These are phyloP conservation scores for Stenocarpella maydis DNA, from an alignment of 2,329 filamentous ascomycete species.

Conservation along the genomic window DNA sequence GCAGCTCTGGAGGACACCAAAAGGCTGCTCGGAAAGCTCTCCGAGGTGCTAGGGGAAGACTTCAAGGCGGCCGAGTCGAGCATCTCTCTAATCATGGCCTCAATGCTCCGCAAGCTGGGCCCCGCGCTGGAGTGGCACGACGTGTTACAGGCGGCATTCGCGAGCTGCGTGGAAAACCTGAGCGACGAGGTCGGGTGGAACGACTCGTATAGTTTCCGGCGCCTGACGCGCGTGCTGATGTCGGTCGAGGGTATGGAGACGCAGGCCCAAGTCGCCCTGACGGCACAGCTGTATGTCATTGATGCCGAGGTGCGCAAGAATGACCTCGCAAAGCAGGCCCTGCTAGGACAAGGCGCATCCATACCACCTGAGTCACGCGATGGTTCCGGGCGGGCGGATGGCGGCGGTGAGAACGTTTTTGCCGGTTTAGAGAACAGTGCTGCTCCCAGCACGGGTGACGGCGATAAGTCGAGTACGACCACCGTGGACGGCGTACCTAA, in stretches of 20 bases:
- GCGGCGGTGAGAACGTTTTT: not conserved
- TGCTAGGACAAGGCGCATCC: not conserved
- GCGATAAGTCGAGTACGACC: not conserved
- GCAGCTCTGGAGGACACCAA: not conserved
- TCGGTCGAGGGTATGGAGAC: slow-evolving; percentile 35
- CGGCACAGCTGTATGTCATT: slow-evolving; percentile 34
- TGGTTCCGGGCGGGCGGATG: too few species aligned
- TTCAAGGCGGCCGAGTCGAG: slow-evolving; percentile 2
- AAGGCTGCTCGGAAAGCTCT: not conserved
- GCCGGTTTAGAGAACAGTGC: not conserved
- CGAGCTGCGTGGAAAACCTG: slow-evolving; percentile 33
- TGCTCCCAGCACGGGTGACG: not conserved
- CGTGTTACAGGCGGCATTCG: slow-evolving; percentile 35
- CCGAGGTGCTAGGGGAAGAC: not conserved
- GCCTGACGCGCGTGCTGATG: slow-evolving; percentile 36
- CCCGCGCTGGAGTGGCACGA: slow-evolving; percentile 35
- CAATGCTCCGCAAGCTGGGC: slow-evolving; percentile 37
- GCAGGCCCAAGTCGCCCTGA: slow-evolving; percentile 37
- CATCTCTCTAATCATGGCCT: slow-evolving; percentile 33
- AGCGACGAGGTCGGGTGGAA: slow-evolving; percentile 37
- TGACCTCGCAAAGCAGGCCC: not conserved
- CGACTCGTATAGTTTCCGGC: slow-evolving; percentile 35
- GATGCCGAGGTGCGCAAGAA: slow-evolving; percentile 17
- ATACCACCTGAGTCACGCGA: not conserved
- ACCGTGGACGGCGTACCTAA: not conserved